Conservation (phyloP, 129 eudicot genomes). For the Lonicera japonica region DNA sequence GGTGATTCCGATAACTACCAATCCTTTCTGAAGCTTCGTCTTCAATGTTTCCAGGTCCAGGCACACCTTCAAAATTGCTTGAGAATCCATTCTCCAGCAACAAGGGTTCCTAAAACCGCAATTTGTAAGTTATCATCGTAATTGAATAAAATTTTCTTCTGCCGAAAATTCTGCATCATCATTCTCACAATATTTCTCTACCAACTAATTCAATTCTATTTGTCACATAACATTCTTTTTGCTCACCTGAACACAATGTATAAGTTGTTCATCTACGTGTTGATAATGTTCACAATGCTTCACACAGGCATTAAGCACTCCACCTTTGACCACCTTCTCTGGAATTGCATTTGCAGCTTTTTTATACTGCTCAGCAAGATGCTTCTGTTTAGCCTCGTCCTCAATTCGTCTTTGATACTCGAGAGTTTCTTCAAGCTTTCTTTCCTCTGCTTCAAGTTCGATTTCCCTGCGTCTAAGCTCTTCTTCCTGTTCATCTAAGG, state of each 20-base stretch:
- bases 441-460: slow-evolving; percentile 96
- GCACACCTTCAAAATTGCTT: slow-evolving; percentile 28
- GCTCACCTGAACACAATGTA: slow-evolving; percentile 27
- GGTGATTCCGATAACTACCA: slow-evolving; percentile 19
- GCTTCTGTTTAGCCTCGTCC: slow-evolving; percentile 90
- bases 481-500: slow-evolving; percentile 46
- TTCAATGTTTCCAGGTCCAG: slow-evolving; percentile 13
- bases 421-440: slow-evolving; percentile 94
- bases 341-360: slow-evolving; percentile 20
- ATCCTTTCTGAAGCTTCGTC: slow-evolving; percentile 28
- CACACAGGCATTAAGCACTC: slow-evolving; percentile 14
- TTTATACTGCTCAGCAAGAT: slow-evolving; percentile 73
- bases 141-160: not conserved
- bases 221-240: not conserved
- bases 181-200: not conserved
- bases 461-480: slow-evolving; percentile 55
- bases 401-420: slow-evolving; percentile 89
- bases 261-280: slow-evolving; percentile 20
- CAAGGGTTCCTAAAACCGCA: slow-evolving; percentile 35
- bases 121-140: slow-evolving; percentile 12
- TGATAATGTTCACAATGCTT: slow-evolving; percentile 17
- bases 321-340: slow-evolving; percentile 23
- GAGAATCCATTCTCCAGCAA: slow-evolving; percentile 35
- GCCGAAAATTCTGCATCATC: not conserved
- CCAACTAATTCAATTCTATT: not conserved